Percentiles rank a stretch among this genome's conserved stretches.
phyloP scores from a whole-genome alignment of 1,284 basidiomycete species.

The Cryptococcus sp. region DNA sequence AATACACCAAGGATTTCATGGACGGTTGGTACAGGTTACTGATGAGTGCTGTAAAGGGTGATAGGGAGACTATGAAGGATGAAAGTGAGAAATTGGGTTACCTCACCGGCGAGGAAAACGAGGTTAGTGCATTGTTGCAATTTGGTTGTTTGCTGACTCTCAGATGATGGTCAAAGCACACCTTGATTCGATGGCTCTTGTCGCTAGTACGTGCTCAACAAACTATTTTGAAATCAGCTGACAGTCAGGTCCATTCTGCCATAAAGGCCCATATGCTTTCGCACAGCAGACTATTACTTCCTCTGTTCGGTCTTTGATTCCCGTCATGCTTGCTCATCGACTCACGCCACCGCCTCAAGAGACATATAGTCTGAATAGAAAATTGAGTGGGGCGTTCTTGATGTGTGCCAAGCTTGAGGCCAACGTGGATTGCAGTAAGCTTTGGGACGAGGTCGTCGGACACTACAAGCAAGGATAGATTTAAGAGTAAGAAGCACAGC shows the following conservation, averaged over 20 bases:
- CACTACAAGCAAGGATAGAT: slow-evolving; percentile 22
- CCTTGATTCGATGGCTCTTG: slow-evolving; percentile 71
- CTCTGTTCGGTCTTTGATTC: slow-evolving; percentile 61
- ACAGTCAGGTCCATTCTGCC: slow-evolving; percentile 30
- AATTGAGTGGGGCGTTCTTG: slow-evolving; percentile 89
- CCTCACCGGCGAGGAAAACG: slow-evolving; percentile 80
- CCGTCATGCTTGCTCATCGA: slow-evolving; percentile 82
- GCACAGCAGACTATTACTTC: slow-evolving; percentile 47
- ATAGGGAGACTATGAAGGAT: slow-evolving; percentile 64
- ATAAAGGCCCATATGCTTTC: slow-evolving; percentile 40
- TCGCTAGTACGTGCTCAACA: slow-evolving; percentile 25
- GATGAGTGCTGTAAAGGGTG: slow-evolving; percentile 67
- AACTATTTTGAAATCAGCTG: background rate
- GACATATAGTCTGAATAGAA: slow-evolving; percentile 92
- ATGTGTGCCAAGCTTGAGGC: slow-evolving; percentile 79
- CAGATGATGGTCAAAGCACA: slow-evolving; percentile 87
- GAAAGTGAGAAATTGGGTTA: slow-evolving; percentile 82
- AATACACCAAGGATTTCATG: slow-evolving; percentile 83
- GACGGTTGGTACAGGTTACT: slow-evolving; percentile 80
- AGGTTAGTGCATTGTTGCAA: slow-evolving; percentile 52
- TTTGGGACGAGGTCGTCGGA: slow-evolving; percentile 65
- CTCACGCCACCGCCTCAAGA: slow-evolving; percentile 89
- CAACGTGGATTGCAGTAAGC: slow-evolving; percentile 63
- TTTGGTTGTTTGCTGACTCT: background rate
- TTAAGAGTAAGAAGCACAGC: too few species aligned